Conservation (phyloP, 129 eudicot genomes). For the Centrapalus pauciflorus region DNA sequence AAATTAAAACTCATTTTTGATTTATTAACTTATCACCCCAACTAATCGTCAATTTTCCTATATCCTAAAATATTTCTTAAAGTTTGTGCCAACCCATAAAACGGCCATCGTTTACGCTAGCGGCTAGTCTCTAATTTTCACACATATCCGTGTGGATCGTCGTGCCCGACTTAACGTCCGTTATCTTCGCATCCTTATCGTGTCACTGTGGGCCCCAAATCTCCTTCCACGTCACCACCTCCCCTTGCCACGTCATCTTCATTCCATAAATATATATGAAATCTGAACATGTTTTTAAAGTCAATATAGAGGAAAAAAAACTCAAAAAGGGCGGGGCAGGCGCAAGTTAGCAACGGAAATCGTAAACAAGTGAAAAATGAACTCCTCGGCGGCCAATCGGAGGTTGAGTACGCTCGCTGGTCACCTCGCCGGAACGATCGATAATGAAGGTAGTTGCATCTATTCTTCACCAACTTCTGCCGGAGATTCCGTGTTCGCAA, state of each 20-base stretch:
- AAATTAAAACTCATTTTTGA: too few species aligned
- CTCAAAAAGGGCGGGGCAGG: not conserved
- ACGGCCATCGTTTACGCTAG: not conserved
- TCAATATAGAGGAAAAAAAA: not conserved
- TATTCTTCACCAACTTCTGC: constrained; percentile 47
- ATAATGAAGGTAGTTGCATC: constrained; percentile 5
- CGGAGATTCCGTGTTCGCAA: constrained; percentile 52
- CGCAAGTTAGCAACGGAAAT: not conserved
- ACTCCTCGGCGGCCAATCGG: constrained; percentile 50
- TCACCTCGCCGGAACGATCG: constrained; percentile 41
- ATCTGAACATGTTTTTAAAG: not conserved
- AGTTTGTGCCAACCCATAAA: constrained; percentile 5
- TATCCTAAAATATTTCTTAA: not conserved
- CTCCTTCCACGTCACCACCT: not conserved
- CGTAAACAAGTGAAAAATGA: constrained; percentile 18
- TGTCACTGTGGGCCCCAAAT: not conserved
- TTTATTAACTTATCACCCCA: too few species aligned
- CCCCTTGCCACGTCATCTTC: not conserved
- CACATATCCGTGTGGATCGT: not conserved
- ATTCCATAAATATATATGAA: not conserved
- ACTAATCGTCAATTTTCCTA: not conserved
- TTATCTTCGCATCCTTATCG: not conserved
- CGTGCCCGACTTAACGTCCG: not conserved
- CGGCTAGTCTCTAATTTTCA: too few species aligned
- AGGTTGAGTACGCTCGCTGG: constrained; percentile 49